A percentile compares a stretch with the other conserved stretches of the same genome.
Conservation (phyloP, 2,329 filamentous ascomycete genomes). For the Bipolaris zeicola region DNA sequence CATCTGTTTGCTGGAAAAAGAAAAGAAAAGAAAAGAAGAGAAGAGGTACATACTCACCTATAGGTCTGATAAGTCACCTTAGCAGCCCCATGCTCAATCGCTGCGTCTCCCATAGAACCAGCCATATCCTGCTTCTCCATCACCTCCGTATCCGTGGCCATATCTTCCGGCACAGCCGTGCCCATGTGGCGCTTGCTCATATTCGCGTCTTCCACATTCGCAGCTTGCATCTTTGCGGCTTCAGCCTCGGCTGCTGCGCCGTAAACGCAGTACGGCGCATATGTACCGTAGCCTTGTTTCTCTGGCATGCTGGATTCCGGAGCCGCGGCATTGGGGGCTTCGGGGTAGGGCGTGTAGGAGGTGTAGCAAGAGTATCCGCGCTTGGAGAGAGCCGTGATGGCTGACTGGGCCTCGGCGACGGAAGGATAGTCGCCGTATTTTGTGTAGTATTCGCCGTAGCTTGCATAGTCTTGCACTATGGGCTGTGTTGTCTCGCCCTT, state of each 20-base stretch:
- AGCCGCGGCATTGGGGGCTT: neutral
- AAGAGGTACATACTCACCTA: neutral
- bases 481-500: neutral
- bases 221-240: neutral
- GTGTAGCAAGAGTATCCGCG: conserved; percentile 1
- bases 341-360: neutral
- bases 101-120: neutral
- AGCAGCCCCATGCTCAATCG: neutral
- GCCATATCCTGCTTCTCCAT: neutral
- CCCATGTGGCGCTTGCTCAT: conserved; percentile 2
- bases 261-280: conserved; percentile 4
- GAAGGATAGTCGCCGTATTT: conserved; percentile 2
- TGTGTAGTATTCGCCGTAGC: conserved; percentile 2
- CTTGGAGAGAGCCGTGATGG: neutral
- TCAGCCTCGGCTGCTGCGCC: conserved; percentile 3
- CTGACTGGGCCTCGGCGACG: neutral
- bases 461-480: neutral
- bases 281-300: conserved; percentile 2
- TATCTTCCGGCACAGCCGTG: conserved; percentile 1
- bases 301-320: neutral
- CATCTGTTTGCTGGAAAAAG: neutral
- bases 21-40: too few relatives aligned
- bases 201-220: neutral
- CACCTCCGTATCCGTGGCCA: neutral
- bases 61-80: neutral